Evolutionary conservation across 768 basidiomycete species (phyloP).

Genomic region (Boletus huronensis): DNA sequence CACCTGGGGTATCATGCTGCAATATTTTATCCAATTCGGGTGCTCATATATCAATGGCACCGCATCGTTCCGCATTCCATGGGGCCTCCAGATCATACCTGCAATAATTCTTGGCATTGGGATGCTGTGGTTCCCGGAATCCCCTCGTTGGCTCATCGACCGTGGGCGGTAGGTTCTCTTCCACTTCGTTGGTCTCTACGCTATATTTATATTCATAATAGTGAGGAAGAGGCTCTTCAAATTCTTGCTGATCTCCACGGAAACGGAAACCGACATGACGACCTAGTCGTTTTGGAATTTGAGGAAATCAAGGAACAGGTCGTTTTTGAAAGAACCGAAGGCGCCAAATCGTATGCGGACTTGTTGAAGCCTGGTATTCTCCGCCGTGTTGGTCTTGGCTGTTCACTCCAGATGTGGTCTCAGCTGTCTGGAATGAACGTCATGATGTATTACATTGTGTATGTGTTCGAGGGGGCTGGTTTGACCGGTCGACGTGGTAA

Average conservation of each 20-base stretch:
- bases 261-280: constrained; percentile 50
- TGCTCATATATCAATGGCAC: constrained; percentile 63
- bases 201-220: constrained; percentile 6
- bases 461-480: constrained; percentile 76
- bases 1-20: constrained; percentile 75
- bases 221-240: constrained; percentile 57
- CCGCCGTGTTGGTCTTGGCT: constrained; percentile 68
- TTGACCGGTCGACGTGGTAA: constrained; percentile 71
- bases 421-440: constrained; percentile 77
- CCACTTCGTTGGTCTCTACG: not conserved
- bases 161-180: constrained; percentile 40
- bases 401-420: constrained; percentile 76
- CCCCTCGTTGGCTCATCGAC: constrained; percentile 71
- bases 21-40: constrained; percentile 74
- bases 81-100: constrained; percentile 78
- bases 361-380: constrained; percentile 62
- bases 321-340: constrained; percentile 61
- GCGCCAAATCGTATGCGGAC: constrained; percentile 68
- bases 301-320: constrained; percentile 60
- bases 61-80: constrained; percentile 77
- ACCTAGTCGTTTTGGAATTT: constrained; percentile 66
- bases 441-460: constrained; percentile 65
- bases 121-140: constrained; percentile 67
- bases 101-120: constrained; percentile 65
- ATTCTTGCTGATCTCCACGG: constrained; percentile 74